These are phyloP conservation scores for Chenopodium suecicum DNA, from an alignment of 148 eudicot genomes.

Conservation along the genomic window DNA sequence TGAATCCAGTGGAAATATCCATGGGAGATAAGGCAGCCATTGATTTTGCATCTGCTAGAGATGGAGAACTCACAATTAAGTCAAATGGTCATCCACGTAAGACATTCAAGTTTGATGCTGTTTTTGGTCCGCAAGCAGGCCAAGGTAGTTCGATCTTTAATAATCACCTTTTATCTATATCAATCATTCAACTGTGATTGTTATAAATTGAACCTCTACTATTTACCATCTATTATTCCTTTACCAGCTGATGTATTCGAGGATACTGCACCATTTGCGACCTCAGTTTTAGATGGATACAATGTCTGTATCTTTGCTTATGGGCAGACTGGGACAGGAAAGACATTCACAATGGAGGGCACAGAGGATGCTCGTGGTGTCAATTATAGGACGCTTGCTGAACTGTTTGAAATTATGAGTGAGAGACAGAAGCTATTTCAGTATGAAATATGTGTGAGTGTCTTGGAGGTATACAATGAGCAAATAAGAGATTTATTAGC, in stretches of 20 bases:
- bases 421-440: conserved; percentile 57
- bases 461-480: conserved; percentile 92
- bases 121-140: conserved; percentile 75
- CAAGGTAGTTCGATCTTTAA: conserved; percentile 55
- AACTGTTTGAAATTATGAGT: conserved; percentile 63
- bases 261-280: conserved; percentile 86
- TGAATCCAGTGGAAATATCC: neutral
- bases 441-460: conserved; percentile 83
- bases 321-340: conserved; percentile 97
- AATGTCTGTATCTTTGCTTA: conserved; percentile 96
- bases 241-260: conserved; percentile 69
- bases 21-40: neutral
- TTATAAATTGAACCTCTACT: neutral
- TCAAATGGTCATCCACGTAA: conserved; percentile 59
- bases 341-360: conserved; percentile 97
- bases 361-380: conserved; percentile 84
- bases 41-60: neutral
- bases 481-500: conserved; percentile 84
- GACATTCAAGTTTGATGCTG: conserved; percentile 85
- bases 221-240: conserved; percentile 7
- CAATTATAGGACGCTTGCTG: conserved; percentile 81
- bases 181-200: neutral
- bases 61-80: conserved; percentile 34
- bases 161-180: neutral
- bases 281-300: conserved; percentile 93